Conservation (phyloP, 805 yeast species). For the Saccharomycopsis sp. region DNA sequence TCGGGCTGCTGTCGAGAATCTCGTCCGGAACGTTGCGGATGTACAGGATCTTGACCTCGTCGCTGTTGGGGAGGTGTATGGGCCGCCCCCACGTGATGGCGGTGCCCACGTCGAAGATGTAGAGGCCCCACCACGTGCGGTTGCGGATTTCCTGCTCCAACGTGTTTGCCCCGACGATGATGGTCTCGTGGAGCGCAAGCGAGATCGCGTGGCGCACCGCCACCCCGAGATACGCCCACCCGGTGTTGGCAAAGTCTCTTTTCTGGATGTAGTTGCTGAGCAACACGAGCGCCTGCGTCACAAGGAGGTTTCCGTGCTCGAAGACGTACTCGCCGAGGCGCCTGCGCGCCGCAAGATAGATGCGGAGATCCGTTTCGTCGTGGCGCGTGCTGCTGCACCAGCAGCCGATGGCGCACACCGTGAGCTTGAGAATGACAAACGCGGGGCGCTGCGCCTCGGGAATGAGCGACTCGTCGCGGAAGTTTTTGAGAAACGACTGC, state of each 20-base stretch:
- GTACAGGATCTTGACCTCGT: constrained; percentile 41
- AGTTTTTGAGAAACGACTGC: constrained; percentile 44
- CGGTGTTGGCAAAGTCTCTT: constrained; percentile 59
- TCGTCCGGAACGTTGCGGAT: constrained; percentile 47
- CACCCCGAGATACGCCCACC: constrained; percentile 61
- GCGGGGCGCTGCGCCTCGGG: constrained; percentile 26
- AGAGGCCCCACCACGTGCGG: constrained; percentile 64
- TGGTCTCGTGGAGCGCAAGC: constrained; percentile 36
- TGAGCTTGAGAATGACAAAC: constrained; percentile 42
- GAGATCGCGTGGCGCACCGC: constrained; percentile 64
- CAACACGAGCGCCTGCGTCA: constrained; percentile 46
- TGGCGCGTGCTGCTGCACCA: constrained; percentile 54
- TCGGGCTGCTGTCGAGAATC: constrained; percentile 25
- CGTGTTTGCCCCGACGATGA: constrained; percentile 30
- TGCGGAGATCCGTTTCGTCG: constrained; percentile 44
- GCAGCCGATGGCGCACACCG: constrained; percentile 60
- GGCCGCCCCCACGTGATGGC: constrained; percentile 64
- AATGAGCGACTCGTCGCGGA: constrained; percentile 35
- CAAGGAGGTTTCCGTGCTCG: constrained; percentile 52
- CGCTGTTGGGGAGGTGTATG: constrained; percentile 41
- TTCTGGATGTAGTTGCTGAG: constrained; percentile 57
- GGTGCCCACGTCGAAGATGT: constrained; percentile 56
- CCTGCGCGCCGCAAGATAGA: constrained; percentile 47
- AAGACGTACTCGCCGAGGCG: constrained; percentile 41
- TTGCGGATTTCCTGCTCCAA: constrained; percentile 48